Conservation (phyloP, 2,329 filamentous ascomycete genomes). For the Colletotrichum lupini region DNA sequence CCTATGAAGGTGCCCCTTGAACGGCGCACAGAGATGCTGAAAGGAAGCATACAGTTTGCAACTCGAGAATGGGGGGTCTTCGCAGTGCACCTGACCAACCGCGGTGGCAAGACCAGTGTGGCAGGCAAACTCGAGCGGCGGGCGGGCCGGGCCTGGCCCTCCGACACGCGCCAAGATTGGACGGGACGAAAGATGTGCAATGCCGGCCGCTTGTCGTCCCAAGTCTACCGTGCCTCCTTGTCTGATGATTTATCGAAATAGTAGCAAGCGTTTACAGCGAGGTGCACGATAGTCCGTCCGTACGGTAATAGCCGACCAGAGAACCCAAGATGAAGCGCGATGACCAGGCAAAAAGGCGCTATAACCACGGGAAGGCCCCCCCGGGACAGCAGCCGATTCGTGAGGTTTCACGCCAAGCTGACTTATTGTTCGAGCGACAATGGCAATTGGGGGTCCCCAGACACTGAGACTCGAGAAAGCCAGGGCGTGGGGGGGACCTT, state of each 20-base stretch:
- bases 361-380: not conserved
- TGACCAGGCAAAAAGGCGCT: not conserved
- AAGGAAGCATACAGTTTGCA: too few species aligned
- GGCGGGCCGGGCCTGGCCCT: conserved; percentile 24
- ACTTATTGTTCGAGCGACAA: conserved; percentile 2
- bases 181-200: conserved; percentile 11
- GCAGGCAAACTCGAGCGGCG: conserved; percentile 2
- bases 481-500: not conserved
- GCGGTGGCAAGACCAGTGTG: not conserved
- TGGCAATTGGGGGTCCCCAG: not conserved
- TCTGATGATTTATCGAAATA: not conserved
- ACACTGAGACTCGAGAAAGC: not conserved
- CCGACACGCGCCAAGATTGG: conserved; percentile 32
- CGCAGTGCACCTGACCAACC: too few species aligned
- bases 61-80: too few species aligned
- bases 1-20: not conserved
- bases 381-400: conserved; percentile 18
- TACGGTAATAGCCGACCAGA: not conserved
- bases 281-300: not conserved
- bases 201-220: conserved; percentile 21
- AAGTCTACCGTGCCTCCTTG: conserved; percentile 7
- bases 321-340: not conserved
- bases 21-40: too few species aligned
- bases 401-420: conserved; percentile 19
- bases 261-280: not conserved